Evolutionary conservation across 129 eudicot species (phyloP), one percentile per base, ranked within the genome.

Genomic region (Ambrosia trifida): DNA sequence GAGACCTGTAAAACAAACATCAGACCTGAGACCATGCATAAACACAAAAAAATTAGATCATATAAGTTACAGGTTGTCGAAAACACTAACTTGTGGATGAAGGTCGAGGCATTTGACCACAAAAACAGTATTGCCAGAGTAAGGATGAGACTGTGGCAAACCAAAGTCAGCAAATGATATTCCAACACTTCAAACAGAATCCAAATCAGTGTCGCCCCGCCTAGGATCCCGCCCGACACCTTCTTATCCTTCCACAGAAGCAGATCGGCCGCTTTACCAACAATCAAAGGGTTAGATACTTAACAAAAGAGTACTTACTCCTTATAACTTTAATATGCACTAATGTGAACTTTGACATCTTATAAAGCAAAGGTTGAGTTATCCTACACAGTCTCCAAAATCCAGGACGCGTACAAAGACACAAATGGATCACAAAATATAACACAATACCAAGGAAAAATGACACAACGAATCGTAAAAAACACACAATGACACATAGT

Each of bases 161-260:
- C 76, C 62, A 95, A 71, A 6, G 91, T 87, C 82, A 95, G 81
- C 65, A 95, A 72, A 78, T 90, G 87, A 73, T 95, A 95, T 44
- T 80, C 94, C 68, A 90, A 31, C 66, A 95, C 86, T 51, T 95
- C 96, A 47, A 95, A 95, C 13, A 95, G 76, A 45, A 85, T 58
- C 97, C 97, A 95, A 44, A 88, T 74, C 45, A 91, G 81, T 7
- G 99, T 84, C 13, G 72, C 88, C 17, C 91, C 93, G 53, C 97
- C 96, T 2, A 95, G 76, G 51, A 95, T 75, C 64, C 76, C 88
- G 14, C 86, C 97, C 0, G 99, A 90, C 17, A 81, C 47, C 81
- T 89, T 90, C 86, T 84, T 86, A 81, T 95, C 78, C 91, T 88
- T 95, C 99, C 99, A 95, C 43, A 95, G 72, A 31, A 90, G 76